Base-by-base conservation (phyloP, 768 basidiomycete genomes). In the Cystobasidium ongulense region DNA sequence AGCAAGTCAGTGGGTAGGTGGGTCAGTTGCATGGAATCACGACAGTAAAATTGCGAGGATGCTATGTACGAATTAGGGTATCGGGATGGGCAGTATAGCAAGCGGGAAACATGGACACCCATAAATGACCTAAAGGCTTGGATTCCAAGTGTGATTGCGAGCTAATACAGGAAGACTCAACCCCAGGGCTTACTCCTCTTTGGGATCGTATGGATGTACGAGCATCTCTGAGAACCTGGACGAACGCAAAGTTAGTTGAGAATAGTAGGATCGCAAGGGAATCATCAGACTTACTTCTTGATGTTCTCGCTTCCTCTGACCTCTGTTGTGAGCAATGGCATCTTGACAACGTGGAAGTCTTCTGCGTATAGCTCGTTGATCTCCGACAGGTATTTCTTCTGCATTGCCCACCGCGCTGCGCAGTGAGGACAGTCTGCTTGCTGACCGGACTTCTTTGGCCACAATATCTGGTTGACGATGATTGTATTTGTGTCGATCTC, bases 401-500 rank as follows among this genome's bases (percentile, higher is more conserved):
- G 74, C 95, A 98, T 98, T 83, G 89, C 90, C 82, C 91, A 88
- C 74, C 96, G 87, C 23, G 97, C 93, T 65, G 85, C 85, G 82
- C 96, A 99, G 81, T 98, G 95, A 77, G 94, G 91, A 82, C 96
- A 99, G 79, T 90, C 90, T 36, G 93, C 91, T 46, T 85, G 50
- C 43, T n/a, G 83, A 89, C 74, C 79, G 92, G 93, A 86, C 80
- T 87, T 84, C 84, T 90, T 92, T 18, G 96, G 95, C 85, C 92
- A 98, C 39, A 99, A 83, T 3, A 99, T 84, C 82, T 99, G 96
- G 80, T 99, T 99, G 70, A 98, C 93, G 71, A 98, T 92, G 79
- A 99, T 98, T 81, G 95, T 94, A 82, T 99, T 96, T 62, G 93
- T 96, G 81, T 98, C 95, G 80, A 98, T 98, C 81, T 93, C 93